Evolutionary conservation across 2,329 filamentous ascomycete species (phyloP).

Genomic region (Fusarium liriodendri): DNA sequence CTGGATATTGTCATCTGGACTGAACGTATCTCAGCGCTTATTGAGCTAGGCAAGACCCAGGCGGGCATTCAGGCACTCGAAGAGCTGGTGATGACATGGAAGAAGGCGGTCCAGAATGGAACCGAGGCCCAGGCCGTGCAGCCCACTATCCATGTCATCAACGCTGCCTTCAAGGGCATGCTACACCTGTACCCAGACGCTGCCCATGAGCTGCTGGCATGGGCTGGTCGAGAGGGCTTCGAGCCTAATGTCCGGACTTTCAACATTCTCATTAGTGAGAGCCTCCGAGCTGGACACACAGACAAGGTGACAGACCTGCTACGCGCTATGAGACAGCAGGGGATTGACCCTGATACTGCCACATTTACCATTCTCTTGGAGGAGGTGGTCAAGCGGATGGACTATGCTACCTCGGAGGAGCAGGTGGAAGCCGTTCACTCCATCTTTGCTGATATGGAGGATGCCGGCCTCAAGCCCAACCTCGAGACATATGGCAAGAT

Average conservation of each 20-base stretch:
- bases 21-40: slow-evolving; percentile 73
- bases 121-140: slow-evolving; percentile 55
- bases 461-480: slow-evolving; percentile 68
- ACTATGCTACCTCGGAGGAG: slow-evolving; percentile 54
- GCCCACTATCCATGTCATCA: slow-evolving; percentile 74
- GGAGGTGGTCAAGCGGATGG: slow-evolving; percentile 60
- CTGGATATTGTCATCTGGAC: slow-evolving; percentile 78
- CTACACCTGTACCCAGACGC: slow-evolving; percentile 61
- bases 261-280: slow-evolving; percentile 75
- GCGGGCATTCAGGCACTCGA: slow-evolving; percentile 72
- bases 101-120: slow-evolving; percentile 48
- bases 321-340: slow-evolving; percentile 66
- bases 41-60: slow-evolving; percentile 64
- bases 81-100: slow-evolving; percentile 74
- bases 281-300: slow-evolving; percentile 62
- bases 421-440: slow-evolving; percentile 64
- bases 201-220: slow-evolving; percentile 67
- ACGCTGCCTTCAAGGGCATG: slow-evolving; percentile 75
- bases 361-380: slow-evolving; percentile 82
- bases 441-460: slow-evolving; percentile 69
- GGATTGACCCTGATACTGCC: slow-evolving; percentile 69
- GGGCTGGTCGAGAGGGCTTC: slow-evolving; percentile 67
- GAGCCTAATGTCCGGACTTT: slow-evolving; percentile 69
- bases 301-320: slow-evolving; percentile 65
- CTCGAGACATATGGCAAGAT: slow-evolving; percentile 75